Evolutionary conservation across 2,329 filamentous ascomycete genomes (phyloP), one percentile per base, ranked within the genome.

Genomic region (Cercospora zeina): DNA sequence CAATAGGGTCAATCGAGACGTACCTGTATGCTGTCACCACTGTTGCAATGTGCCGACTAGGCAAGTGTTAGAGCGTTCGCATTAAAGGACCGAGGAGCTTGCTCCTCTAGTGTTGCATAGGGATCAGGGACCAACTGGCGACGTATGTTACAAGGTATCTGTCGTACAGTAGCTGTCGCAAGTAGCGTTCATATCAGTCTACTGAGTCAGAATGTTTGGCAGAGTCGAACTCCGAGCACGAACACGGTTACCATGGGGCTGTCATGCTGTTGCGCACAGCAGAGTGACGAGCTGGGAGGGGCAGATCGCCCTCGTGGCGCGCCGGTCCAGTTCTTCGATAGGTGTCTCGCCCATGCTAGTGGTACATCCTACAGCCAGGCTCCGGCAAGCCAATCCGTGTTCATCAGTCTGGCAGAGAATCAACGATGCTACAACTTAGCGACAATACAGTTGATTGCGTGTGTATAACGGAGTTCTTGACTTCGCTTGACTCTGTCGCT

Each of bases 401-500:
- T 27, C 24, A 45, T 45, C 39, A 45, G 19, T 4, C 21, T 16
- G 11, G 9, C 16, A 21, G 39, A 10, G 16, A 16, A 11, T n/a
- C 21, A 19, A 21, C 16, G 2, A 45, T 11, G 11, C 1, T 6
- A 45, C 39, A 9, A 4, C 16, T 5, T 5, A 45, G 1, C 39
- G 21, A 11, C 39, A 19, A 45, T 21, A 45, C 39, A 45, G 39
- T 45, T 45, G 39, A 45, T 45, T 54, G 27, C 33, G 30, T 54
- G 31, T 36, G 50, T n/a, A 10, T 54, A 30, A 30, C 19, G 31
- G 31, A 33, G 50, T 21, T 13, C 8, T 21, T 3, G 27, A 16
- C 33, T 54, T 6, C 33, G 33, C 53, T 55, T 55, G 33, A 39
- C 53, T 55, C 53, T 39, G 53, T 55, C 34, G 53, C 36, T 33